Conservation (phyloP, 768 basidiomycete species). For the Gelatoporia subvermispora region DNA sequence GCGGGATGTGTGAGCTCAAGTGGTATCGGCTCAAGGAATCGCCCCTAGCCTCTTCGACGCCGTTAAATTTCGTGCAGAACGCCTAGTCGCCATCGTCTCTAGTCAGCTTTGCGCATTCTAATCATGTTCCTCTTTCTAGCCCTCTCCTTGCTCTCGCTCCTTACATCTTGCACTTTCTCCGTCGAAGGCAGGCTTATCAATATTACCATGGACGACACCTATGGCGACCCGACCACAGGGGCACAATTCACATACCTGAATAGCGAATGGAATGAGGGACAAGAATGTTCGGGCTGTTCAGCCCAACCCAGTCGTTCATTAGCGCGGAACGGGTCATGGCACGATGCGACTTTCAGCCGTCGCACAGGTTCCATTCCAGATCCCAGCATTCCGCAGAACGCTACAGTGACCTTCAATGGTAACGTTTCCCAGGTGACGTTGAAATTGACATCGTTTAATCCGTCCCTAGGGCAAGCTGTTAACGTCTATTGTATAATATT, state of each 20-base stretch:
- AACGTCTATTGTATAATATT: constrained; percentile 38
- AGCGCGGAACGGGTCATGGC: constrained; percentile 8
- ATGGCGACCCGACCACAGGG: neutral
- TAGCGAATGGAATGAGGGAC: constrained; percentile 2
- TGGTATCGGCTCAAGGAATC: no score
- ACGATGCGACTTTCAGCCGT: constrained; percentile 10
- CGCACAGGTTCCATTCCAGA: neutral
- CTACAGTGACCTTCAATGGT: constrained; percentile 34
- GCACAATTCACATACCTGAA: no score
- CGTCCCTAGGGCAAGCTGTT: constrained; percentile 36
- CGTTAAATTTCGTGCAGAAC: no score
- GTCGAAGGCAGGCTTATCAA: neutral
- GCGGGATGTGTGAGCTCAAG: no score
- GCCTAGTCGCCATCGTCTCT: no score
- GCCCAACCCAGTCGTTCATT: constrained; percentile 1
- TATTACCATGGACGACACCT: constrained; percentile 3
- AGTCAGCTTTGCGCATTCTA: no score
- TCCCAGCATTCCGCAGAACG: constrained; percentile 20
- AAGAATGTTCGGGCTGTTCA: constrained; percentile 4
- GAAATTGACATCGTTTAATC: neutral
- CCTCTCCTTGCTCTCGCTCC: no score
- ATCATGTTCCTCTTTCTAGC: no score
- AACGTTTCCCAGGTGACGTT: constrained; percentile 1
- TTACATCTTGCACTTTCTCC: no score
- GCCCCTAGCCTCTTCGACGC: no score